phyloP scores from a whole-genome alignment of 2,329 filamentous ascomycete species.

The Fusarium setosum region DNA sequence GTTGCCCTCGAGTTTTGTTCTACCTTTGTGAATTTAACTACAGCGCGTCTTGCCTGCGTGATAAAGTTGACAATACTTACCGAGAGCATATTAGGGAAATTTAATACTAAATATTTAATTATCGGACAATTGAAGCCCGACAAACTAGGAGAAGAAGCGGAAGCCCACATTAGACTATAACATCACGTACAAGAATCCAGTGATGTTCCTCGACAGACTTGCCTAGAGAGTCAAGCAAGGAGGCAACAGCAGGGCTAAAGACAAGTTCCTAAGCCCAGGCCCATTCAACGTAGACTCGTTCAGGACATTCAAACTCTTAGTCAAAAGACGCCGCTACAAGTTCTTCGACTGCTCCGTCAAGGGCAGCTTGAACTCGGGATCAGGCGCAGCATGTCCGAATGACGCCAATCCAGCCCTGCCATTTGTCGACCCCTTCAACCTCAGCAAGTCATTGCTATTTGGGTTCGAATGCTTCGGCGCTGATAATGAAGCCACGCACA shows the following conservation, averaged over 20 bases:
- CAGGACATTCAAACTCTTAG: background rate
- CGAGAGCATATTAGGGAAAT: too few species aligned
- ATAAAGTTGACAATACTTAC: too few species aligned
- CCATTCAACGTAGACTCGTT: slow-evolving; percentile 1
- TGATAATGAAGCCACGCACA: background rate
- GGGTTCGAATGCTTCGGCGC: slow-evolving; percentile 7
- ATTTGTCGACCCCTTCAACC: background rate
- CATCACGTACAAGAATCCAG: background rate
- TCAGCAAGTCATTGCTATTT: background rate
- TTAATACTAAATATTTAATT: too few species aligned
- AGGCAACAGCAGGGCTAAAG: background rate
- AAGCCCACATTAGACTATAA: background rate
- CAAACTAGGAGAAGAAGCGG: background rate
- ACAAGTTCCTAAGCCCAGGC: background rate
- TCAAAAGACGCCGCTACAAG: background rate
- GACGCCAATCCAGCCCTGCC: background rate
- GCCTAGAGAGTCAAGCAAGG: background rate
- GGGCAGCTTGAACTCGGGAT: background rate
- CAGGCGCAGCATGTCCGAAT: background rate
- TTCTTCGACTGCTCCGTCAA: background rate
- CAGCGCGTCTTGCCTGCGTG: too few species aligned
- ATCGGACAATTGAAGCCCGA: background rate
- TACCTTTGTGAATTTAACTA: too few species aligned
- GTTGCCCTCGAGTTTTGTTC: too few species aligned
- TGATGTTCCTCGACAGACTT: background rate